A percentile compares a stretch with the other conserved stretches of the same genome.
Conservation (phyloP, 441 rosid species). For the Pelargonium cotyledonis region DNA sequence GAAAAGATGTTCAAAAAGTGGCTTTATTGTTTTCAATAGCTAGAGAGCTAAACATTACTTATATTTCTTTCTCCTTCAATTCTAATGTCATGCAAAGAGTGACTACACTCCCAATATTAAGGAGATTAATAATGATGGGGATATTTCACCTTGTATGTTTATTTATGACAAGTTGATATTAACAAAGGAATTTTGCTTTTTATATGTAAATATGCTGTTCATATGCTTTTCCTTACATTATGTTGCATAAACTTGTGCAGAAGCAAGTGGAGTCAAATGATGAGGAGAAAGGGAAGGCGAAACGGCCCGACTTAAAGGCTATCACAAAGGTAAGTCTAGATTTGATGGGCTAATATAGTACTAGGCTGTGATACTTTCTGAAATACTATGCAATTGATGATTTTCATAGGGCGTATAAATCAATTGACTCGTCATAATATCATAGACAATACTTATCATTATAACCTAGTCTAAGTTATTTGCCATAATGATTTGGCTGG, state of each 20-base stretch:
- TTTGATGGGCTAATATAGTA: not conserved
- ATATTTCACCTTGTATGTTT: too few species aligned
- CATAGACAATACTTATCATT: too few species aligned
- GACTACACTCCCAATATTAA: not conserved
- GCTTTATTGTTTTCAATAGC: not conserved
- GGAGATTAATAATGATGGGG: too few species aligned
- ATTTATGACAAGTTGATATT: not conserved
- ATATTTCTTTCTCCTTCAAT: too few species aligned
- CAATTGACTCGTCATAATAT: too few species aligned
- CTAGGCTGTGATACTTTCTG: too few species aligned
- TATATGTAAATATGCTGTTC: not conserved
- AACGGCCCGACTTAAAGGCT: slow-evolving; percentile 81
- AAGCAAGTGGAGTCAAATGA: slow-evolving; percentile 21
- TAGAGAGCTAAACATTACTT: not conserved
- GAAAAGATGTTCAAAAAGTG: not conserved
- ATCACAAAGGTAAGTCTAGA: slow-evolving; percentile 48
- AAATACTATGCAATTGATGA: too few species aligned
- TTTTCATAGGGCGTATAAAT: too few species aligned
- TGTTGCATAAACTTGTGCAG: slow-evolving; percentile 27
- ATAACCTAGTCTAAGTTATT: too few species aligned
- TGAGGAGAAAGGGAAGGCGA: slow-evolving; percentile 33
- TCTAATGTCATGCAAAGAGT: too few species aligned
- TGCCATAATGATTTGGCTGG: too few species aligned
- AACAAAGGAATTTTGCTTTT: not conserved
- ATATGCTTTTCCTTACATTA: not conserved